Conservation (phyloP, 345 rosid genomes). For the Syzygium aromaticum region DNA sequence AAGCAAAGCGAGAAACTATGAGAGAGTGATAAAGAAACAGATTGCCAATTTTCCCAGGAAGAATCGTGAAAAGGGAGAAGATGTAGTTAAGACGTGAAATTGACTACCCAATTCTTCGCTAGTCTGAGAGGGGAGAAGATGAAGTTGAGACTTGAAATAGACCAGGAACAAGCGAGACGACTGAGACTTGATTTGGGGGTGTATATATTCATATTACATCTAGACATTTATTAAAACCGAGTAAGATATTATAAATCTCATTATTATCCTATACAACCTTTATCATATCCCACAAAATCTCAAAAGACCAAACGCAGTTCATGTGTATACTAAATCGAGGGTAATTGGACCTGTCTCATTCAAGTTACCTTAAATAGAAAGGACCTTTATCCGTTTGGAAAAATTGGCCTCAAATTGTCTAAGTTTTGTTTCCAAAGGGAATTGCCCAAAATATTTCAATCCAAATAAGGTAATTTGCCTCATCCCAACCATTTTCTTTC, state of each 20-base stretch:
- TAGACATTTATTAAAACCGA: too few species aligned
- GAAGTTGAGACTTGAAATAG: not conserved
- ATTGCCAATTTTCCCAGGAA: not conserved
- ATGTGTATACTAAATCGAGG: too few species aligned
- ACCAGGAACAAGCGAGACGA: not conserved
- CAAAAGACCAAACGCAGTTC: too few species aligned
- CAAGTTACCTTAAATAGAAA: too few species aligned
- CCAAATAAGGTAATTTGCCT: not conserved
- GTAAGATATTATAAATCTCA: too few species aligned
- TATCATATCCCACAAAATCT: too few species aligned
- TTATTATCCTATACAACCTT: too few species aligned
- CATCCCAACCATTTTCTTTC: not conserved
- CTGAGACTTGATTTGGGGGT: not conserved
- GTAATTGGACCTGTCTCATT: too few species aligned
- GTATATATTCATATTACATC: too few species aligned
- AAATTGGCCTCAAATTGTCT: not conserved
- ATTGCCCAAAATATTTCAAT: not conserved
- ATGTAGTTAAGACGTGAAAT: not conserved
- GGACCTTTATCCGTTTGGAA: too few species aligned
- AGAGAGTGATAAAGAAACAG: not conserved
- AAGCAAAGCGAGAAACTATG: not conserved
- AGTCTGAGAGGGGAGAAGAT: not conserved
- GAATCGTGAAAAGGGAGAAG: not conserved
- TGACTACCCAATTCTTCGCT: not conserved
- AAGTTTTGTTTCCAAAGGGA: not conserved